Evolutionary conservation across 2,329 filamentous ascomycete species (phyloP).

Genomic region (Fonsecaea monophora): DNA sequence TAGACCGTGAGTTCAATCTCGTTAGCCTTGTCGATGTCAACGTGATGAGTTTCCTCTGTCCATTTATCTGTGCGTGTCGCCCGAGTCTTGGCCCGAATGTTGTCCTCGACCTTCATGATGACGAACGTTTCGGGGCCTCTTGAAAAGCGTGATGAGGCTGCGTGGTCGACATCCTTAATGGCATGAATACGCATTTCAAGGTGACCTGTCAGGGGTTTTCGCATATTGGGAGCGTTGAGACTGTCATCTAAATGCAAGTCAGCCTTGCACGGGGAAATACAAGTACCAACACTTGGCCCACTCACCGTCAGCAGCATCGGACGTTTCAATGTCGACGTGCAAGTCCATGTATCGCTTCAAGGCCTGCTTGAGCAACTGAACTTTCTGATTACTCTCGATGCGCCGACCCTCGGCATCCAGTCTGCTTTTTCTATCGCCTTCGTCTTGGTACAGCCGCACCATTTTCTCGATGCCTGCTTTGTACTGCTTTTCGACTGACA

Average conservation of each 20-base stretch:
- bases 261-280: neutral
- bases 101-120: slow-evolving; percentile 95
- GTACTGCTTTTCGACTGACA: slow-evolving; percentile 98
- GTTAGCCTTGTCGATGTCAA: slow-evolving; percentile 97
- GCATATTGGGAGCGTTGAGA: slow-evolving; percentile 90
- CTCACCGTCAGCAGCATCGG: slow-evolving; percentile 81
- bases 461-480: slow-evolving; percentile 99
- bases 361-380: slow-evolving; percentile 91
- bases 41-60: slow-evolving; percentile 87
- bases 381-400: slow-evolving; percentile 97
- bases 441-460: slow-evolving; percentile 96
- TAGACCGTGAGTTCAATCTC: slow-evolving; percentile 98
- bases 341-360: slow-evolving; percentile 96
- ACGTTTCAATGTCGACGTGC: slow-evolving; percentile 86
- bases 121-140: slow-evolving; percentile 94
- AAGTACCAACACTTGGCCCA: slow-evolving; percentile 18
- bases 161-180: slow-evolving; percentile 94
- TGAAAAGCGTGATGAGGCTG: slow-evolving; percentile 79
- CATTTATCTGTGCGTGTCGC: slow-evolving; percentile 85
- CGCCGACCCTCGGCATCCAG: slow-evolving; percentile 87
- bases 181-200: slow-evolving; percentile 84
- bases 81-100: slow-evolving; percentile 85
- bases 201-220: slow-evolving; percentile 93
- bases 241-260: slow-evolving; percentile 75
- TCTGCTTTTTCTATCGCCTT: slow-evolving; percentile 94